Conservation (phyloP, 2,329 filamentous ascomycete species). For the Pestalotiopsis sp. region DNA sequence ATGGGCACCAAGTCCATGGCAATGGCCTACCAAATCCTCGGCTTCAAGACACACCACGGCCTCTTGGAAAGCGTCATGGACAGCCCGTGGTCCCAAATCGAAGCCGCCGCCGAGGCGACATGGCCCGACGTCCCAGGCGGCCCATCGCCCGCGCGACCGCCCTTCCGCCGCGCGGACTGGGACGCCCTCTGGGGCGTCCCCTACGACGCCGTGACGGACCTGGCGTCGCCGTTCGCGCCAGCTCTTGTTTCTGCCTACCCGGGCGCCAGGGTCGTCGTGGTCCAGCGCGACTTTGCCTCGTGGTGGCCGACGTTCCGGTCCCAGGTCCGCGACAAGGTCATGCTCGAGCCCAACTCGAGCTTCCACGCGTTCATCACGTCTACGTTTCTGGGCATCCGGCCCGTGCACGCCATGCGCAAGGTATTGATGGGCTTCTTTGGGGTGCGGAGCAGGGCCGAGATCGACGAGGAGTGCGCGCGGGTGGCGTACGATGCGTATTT, state of each 20-base stretch:
- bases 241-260: slow-evolving; percentile 24
- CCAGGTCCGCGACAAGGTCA: slow-evolving; percentile 18
- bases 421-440: slow-evolving; percentile 14
- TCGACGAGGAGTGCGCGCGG: not conserved
- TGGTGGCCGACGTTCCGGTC: slow-evolving; percentile 27
- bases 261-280: slow-evolving; percentile 23
- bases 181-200: not conserved
- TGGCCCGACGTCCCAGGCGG: not conserved
- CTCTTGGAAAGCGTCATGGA: not conserved
- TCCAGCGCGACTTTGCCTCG: slow-evolving; percentile 24
- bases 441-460: not conserved
- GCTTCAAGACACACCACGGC: slow-evolving; percentile 13
- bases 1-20: slow-evolving; percentile 14
- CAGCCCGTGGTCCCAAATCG: not conserved
- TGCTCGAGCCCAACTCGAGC: not conserved
- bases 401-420: slow-evolving; percentile 13
- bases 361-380: not conserved
- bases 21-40: slow-evolving; percentile 13
- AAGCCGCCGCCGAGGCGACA: not conserved
- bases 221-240: slow-evolving; percentile 19
- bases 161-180: not conserved
- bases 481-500: not conserved
- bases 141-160: not conserved
- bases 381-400: slow-evolving; percentile 25
- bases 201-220: slow-evolving; percentile 24